Evolutionary conservation across 768 basidiomycete species (phyloP).

Genomic region (Collybia sordida): DNA sequence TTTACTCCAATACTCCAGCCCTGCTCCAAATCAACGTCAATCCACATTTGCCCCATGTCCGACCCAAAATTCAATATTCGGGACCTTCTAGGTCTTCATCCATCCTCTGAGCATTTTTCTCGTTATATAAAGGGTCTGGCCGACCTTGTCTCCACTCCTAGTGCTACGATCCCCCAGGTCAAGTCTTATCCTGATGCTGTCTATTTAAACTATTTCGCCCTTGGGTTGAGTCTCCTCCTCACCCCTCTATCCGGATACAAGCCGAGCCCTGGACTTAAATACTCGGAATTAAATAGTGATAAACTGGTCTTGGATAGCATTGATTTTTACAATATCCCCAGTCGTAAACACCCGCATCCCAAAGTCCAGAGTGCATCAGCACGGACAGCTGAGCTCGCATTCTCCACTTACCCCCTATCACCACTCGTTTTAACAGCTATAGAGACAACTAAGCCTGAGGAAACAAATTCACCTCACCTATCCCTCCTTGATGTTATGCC

Average conservation of each 20-base stretch:
- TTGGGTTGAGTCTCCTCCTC: slow-evolving; percentile 85
- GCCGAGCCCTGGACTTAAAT: slow-evolving; percentile 43
- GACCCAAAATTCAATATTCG: slow-evolving; percentile 13
- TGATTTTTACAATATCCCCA: slow-evolving; percentile 76
- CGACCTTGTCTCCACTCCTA: slow-evolving; percentile 16
- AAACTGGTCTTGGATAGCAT: slow-evolving; percentile 64
- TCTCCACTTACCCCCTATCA: slow-evolving; percentile 54
- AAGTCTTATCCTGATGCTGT: slow-evolving; percentile 81
- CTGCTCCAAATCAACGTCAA: neutral
- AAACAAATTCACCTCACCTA: slow-evolving; percentile 34
- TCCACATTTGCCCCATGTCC: neutral
- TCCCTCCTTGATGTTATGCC: slow-evolving; percentile 39
- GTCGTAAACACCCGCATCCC: slow-evolving; percentile 23
- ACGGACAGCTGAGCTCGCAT: slow-evolving; percentile 49
- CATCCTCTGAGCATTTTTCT: slow-evolving; percentile 43
- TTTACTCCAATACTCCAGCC: neutral
- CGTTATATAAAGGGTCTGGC: slow-evolving; percentile 42
- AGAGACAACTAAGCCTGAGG: slow-evolving; percentile 30
- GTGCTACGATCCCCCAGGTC: slow-evolving; percentile 51
- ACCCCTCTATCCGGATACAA: slow-evolving; percentile 64
- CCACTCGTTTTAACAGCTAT: slow-evolving; percentile 50
- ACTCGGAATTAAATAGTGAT: slow-evolving; percentile 47
- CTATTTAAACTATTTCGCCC: slow-evolving; percentile 79
- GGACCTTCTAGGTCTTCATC: slow-evolving; percentile 51
- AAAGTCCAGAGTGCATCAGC: slow-evolving; percentile 30